phyloP scores from a whole-genome alignment of 139 green algal genomes.

The Micractinium sp. region DNA sequence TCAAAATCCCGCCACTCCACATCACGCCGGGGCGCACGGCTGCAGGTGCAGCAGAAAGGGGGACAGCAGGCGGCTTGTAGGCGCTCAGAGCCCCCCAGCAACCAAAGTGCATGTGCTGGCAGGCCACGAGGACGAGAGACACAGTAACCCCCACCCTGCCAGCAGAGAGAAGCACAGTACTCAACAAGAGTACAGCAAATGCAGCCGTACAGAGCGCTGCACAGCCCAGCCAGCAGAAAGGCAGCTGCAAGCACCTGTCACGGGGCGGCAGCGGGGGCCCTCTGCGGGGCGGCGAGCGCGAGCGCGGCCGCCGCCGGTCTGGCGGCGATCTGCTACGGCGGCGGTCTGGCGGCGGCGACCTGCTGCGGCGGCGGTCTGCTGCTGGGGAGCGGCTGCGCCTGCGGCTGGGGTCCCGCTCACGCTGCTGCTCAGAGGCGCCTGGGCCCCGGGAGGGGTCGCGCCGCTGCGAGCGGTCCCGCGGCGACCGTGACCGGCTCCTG shows the following conservation, averaged over 20 bases:
- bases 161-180: too few species aligned
- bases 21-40: background rate
- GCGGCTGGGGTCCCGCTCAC: background rate
- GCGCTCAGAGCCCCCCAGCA: background rate
- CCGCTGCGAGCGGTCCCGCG: background rate
- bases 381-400: constrained; percentile 2
- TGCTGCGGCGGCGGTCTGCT: background rate
- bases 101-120: background rate
- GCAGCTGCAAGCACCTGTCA: constrained; percentile 1
- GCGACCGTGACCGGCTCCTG: background rate
- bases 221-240: background rate
- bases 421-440: background rate
- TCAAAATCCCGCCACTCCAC: background rate
- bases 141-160: background rate
- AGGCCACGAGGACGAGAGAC: background rate
- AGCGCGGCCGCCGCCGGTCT: background rate
- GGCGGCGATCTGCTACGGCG: constrained; percentile 6
- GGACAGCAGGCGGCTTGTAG: background rate
- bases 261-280: background rate
- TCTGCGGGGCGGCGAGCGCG: constrained; percentile 3
- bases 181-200: background rate
- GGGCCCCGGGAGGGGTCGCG: background rate
- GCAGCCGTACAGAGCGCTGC: background rate
- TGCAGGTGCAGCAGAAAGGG: too few species aligned
- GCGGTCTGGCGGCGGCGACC: background rate